These are phyloP conservation scores for Guyanaporus albipodus DNA, from an alignment of 768 basidiomycete genomes.

Conservation along the genomic window DNA sequence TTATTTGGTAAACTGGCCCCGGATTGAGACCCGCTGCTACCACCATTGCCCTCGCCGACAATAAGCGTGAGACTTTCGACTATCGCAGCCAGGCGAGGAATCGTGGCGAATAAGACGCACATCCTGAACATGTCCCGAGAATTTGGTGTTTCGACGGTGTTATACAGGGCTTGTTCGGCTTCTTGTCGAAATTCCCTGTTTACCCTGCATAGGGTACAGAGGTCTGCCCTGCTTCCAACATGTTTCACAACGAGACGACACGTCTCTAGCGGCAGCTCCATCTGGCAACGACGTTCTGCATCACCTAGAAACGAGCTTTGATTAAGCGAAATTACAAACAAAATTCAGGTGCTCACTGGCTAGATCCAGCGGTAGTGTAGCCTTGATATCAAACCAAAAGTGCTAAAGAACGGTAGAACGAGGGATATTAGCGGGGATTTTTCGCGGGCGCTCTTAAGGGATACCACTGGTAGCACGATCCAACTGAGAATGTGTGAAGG, in stretches of 20 bases:
- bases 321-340: background rate
- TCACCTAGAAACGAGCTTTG: conserved; percentile 21
- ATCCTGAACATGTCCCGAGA: conserved; percentile 38
- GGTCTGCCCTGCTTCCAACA: conserved; percentile 49
- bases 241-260: conserved; percentile 54
- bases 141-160: conserved; percentile 47
- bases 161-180: conserved; percentile 59
- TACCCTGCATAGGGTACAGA: conserved; percentile 55
- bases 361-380: background rate
- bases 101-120: conserved; percentile 44
- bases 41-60: conserved; percentile 25
- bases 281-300: conserved; percentile 37
- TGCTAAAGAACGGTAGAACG: background rate
- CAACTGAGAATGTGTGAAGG: background rate
- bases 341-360: conserved; percentile 7
- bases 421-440: background rate
- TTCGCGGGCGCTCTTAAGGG: background rate
- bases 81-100: conserved; percentile 45
- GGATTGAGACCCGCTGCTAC: background rate
- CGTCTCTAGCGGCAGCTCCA: conserved; percentile 59
- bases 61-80: conserved; percentile 55
- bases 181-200: conserved; percentile 50
- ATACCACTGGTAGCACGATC: no score
- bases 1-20: conserved; percentile 28
- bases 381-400: background rate